Evolutionary conservation across 2,329 filamentous ascomycete genomes (phyloP), one percentile per base, ranked within the genome.

Genomic region (Trichoderma aggressivum): DNA sequence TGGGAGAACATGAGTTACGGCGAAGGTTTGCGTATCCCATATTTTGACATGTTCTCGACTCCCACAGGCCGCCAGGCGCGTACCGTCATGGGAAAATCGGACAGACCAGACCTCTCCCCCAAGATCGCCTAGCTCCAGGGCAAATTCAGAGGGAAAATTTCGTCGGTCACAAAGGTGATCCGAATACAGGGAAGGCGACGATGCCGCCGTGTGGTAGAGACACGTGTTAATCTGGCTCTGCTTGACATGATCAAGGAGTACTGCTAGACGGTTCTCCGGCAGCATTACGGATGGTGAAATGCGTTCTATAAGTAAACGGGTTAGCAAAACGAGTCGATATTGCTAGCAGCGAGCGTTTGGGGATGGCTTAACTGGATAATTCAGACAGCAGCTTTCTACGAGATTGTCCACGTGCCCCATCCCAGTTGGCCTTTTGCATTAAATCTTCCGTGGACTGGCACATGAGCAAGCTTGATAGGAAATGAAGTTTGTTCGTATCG

Each of bases 211-310:
- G 82, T 99, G 96, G 80, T 94, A 98, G 50, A 94, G 83, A 79
- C 96, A 99, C 34, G 88, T 89, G 65, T 90, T 88, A 71, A 98
- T 92, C 82, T 98, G 95, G 73, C 87, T 89, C 73, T 91, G 87
- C 79, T 98, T 97, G 47, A 97, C 90, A 74, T 97, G 90, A 71
- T 94, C 87, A 66, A 99, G 84, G 18, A 99, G 84, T 39, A 90
- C 87, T 2, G 94, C 93, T 58, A 99, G 85, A 7, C 96, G 91
- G 79, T 96, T 93, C 78, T 97, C 93, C 1, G 96, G 96, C 69
- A 99, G 92, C 94, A 99, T 98, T 58, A 97, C 93, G 5, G 94
- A 96, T 0, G 96, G 95, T 1, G 96, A 97, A 79, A 99, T 97
- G 70, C 90, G 97, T 84, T 87, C 92, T 95, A 75, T 43, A 66